Evolutionary conservation across 345 rosid species (phyloP).

Genomic region (Ceriops decandra): DNA sequence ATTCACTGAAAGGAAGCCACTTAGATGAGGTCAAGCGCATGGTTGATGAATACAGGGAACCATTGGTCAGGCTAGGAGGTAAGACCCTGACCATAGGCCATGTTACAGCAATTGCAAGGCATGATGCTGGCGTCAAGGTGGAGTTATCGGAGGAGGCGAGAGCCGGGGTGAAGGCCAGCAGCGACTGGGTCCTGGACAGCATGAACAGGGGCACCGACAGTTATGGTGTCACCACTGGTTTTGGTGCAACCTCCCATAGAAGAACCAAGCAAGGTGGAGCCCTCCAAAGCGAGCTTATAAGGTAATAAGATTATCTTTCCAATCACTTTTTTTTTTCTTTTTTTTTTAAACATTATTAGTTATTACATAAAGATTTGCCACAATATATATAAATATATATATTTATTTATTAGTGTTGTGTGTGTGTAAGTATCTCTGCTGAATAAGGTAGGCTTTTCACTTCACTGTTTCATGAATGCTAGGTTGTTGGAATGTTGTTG

Average conservation of each 20-base stretch:
- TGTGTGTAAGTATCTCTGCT: too few species aligned
- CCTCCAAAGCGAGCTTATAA: conserved; percentile 26
- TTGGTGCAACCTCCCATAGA: conserved; percentile 29
- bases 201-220: conserved; percentile 27
- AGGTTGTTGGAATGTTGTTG: neutral
- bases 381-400: too few species aligned
- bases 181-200: conserved; percentile 28
- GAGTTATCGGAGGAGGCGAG: conserved; percentile 22
- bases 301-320: conserved; percentile 9
- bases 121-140: conserved; percentile 11
- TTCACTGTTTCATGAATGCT: neutral
- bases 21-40: conserved; percentile 74
- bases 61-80: conserved; percentile 60
- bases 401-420: too few species aligned
- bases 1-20: conserved; percentile 75
- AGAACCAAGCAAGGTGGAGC: conserved; percentile 29
- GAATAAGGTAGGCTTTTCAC: neutral
- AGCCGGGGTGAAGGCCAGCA: conserved; percentile 20
- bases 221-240: conserved; percentile 32
- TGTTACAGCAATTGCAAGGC: conserved; percentile 51
- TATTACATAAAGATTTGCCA: too few species aligned
- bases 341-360: neutral
- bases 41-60: conserved; percentile 60
- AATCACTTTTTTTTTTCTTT: neutral
- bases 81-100: conserved; percentile 73